Conservation (phyloP, 768 basidiomycete genomes). For the Rhodotorula sphaerocarpa region DNA sequence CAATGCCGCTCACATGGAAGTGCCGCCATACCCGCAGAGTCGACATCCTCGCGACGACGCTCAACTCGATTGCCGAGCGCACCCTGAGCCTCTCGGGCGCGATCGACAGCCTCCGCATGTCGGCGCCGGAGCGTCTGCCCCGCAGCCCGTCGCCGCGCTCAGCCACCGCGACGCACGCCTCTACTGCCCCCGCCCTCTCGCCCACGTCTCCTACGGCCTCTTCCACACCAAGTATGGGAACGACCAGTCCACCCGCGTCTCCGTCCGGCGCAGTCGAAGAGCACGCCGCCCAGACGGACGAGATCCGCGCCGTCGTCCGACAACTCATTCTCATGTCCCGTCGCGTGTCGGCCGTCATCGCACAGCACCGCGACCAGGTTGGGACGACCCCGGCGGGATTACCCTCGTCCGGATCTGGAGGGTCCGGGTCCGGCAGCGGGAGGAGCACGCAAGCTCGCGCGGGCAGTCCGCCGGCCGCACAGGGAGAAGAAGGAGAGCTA, state of each 20-base stretch:
- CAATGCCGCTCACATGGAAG: neutral
- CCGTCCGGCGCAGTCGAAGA: too few relatives aligned
- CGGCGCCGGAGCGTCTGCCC: too few relatives aligned
- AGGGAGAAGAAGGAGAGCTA: too few relatives aligned
- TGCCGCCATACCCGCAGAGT: neutral
- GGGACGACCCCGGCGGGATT: neutral
- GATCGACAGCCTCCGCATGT: neutral
- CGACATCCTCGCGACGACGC: neutral
- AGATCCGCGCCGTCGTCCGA: conserved; percentile 11
- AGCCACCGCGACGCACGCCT: too few relatives aligned
- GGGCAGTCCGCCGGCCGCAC: too few relatives aligned
- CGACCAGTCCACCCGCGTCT: neutral
- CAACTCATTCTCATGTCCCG: conserved; percentile 20
- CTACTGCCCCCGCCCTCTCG: neutral
- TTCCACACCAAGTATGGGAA: neutral
- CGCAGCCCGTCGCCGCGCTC: too few relatives aligned
- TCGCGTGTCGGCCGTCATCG: conserved; percentile 17
- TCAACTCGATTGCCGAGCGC: neutral
- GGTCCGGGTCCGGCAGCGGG: too few relatives aligned
- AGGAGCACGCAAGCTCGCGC: too few relatives aligned
- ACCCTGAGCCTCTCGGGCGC: neutral
- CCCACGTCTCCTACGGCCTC: neutral
- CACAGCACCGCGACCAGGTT: conserved; percentile 16
- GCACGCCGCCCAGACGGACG: conserved; percentile 6
- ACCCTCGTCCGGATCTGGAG: too few relatives aligned